phyloP scores from a whole-genome alignment of 2,329 filamentous ascomycete genomes.

The Scopulariopsis brevicaulis region DNA sequence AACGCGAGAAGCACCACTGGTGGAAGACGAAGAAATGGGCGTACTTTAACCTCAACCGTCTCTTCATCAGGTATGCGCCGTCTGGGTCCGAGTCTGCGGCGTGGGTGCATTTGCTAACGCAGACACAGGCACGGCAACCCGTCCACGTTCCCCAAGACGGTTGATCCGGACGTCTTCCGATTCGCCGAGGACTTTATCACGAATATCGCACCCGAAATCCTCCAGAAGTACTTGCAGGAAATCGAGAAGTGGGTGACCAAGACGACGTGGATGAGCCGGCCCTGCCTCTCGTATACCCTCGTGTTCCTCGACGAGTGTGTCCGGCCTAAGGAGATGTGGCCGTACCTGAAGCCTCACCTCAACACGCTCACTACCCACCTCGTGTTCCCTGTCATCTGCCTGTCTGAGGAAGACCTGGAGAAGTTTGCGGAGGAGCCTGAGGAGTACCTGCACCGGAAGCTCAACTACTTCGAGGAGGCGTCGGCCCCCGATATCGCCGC shows the following conservation, averaged over 20 bases:
- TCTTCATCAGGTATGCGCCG: slow-evolving; percentile 68
- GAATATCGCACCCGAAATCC: slow-evolving; percentile 88
- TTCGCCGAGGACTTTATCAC: slow-evolving; percentile 87
- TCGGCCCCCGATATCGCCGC: slow-evolving; percentile 91
- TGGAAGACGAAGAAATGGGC: slow-evolving; percentile 99
- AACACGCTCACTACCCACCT: slow-evolving; percentile 89
- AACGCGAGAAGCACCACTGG: slow-evolving; percentile 92
- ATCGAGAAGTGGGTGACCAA: slow-evolving; percentile 98
- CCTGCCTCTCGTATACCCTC: slow-evolving; percentile 84
- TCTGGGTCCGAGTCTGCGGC: background rate
- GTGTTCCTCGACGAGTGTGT: slow-evolving; percentile 96
- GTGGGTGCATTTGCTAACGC: background rate
- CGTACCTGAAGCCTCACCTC: slow-evolving; percentile 83
- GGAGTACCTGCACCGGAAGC: slow-evolving; percentile 91
- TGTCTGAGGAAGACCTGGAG: slow-evolving; percentile 84
- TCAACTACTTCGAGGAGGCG: slow-evolving; percentile 97
- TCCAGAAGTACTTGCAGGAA: slow-evolving; percentile 87
- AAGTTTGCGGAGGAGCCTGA: slow-evolving; percentile 90
- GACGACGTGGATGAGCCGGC: slow-evolving; percentile 87
- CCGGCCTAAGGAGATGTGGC: slow-evolving; percentile 95
- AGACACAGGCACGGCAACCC: slow-evolving; percentile 74
- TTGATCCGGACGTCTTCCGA: slow-evolving; percentile 52
- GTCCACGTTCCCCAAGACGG: slow-evolving; percentile 57
- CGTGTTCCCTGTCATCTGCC: slow-evolving; percentile 88
- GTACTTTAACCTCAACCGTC: slow-evolving; percentile 91